Base-by-base conservation (phyloP, 2,329 filamentous ascomycete species). In the Hypoxylon sp. region DNA sequence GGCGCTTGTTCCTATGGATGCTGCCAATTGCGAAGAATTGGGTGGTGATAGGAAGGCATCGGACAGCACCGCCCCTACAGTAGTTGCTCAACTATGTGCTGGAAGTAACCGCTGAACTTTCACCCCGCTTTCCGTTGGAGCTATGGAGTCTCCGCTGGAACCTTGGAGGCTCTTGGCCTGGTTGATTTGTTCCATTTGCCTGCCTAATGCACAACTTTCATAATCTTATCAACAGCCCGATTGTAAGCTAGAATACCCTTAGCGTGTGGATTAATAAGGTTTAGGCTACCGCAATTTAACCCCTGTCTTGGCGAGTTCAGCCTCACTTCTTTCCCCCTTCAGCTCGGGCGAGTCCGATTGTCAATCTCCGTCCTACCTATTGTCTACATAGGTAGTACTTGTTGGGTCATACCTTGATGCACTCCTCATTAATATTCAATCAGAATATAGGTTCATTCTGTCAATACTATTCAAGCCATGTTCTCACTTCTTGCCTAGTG, bases 181-280 rank as follows among this genome's bases (percentile, higher is more conserved):
- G n/a, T 57, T 48, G 22, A 57, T 57, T 57, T 57, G 44, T 42
- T n/a, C 28, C 53, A 40, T 20, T 46, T 38, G 30, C 16, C 4
- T 18, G 44, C 32, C 33, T 24, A 42, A 49, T 57, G 58, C 58
- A 61, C 58, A 61, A 61, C 28, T 62, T 62, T 51, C 59, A 62
- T 57, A 62, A 62, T n/a, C 54, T 55, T 49, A 57, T 57, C 54
- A 42, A 50, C 12, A n/a, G 33, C 44, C 50, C 42, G 42, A 60
- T 46, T 40, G 33, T 24, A 45, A 18, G 38, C 52, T 40, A 60
- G 49, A 49, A 50, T 32, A 49, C 18, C 12, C 42, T 24, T 32
- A 30, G 46, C 28, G 24, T 52, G 3, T 24, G 49, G 50, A 54
- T 45, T 54, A 12, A 46, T 46, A 55, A 55, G 40, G 28, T 16